Evolutionary conservation across 2,329 filamentous ascomycete genomes (phyloP).

Genomic region (Pleochaeta shiraiana): DNA sequence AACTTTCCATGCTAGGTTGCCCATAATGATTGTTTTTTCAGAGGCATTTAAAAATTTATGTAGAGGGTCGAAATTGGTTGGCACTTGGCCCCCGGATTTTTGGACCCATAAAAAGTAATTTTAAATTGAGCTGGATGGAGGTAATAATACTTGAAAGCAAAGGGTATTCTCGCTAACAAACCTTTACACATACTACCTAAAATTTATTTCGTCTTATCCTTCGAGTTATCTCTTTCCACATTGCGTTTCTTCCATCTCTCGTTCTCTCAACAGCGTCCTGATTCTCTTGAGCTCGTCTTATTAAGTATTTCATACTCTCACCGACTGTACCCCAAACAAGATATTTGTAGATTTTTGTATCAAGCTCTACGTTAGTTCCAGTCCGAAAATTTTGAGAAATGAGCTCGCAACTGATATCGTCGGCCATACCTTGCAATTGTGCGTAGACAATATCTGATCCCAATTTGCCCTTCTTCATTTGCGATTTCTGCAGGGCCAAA

Average conservation of each 20-base stretch:
- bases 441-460: slow-evolving; percentile 36
- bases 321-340: slow-evolving; percentile 47
- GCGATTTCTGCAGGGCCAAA: slow-evolving; percentile 27
- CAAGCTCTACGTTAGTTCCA: slow-evolving; percentile 20
- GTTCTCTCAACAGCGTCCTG: slow-evolving; percentile 42
- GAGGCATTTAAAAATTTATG: too few relatives aligned
- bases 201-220: too few relatives aligned
- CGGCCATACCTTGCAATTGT: slow-evolving; percentile 89
- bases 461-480: slow-evolving; percentile 19
- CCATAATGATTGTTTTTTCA: too few relatives aligned
- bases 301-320: slow-evolving; percentile 60
- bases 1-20: too few relatives aligned
- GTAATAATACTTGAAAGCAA: too few relatives aligned
- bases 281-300: slow-evolving; percentile 53
- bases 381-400: slow-evolving; percentile 8
- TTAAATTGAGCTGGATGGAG: too few relatives aligned
- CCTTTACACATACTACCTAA: too few relatives aligned
- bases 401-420: slow-evolving; percentile 59
- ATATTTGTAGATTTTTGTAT: slow-evolving; percentile 39
- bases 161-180: too few relatives aligned
- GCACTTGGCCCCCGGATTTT: too few relatives aligned
- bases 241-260: slow-evolving; percentile 36
- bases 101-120: too few relatives aligned
- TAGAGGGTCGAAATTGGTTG: too few relatives aligned
- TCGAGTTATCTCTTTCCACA: slow-evolving; percentile 37